Conservation (phyloP, 306 rosid genomes). For the Hippophae rhamnoides region DNA sequence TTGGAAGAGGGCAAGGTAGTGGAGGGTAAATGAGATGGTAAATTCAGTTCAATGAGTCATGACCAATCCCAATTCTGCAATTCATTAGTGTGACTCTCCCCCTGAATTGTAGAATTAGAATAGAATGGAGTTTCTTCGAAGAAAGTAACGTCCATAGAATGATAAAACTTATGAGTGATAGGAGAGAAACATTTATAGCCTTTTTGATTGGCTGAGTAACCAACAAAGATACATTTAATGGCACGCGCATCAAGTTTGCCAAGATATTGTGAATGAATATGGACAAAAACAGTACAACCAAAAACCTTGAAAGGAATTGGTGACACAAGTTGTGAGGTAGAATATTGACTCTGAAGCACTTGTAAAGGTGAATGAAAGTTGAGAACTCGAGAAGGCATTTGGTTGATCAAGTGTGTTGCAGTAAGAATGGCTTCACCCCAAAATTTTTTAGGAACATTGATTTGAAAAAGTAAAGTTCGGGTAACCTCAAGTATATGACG, state of each 20-base stretch:
- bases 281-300: neutral
- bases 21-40: too few species aligned
- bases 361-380: too few species aligned
- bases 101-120: neutral
- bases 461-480: too few species aligned
- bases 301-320: neutral
- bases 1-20: too few species aligned
- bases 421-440: too few species aligned
- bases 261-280: neutral
- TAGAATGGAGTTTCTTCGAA: neutral
- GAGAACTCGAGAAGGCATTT: too few species aligned
- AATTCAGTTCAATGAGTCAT: too few species aligned
- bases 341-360: too few species aligned
- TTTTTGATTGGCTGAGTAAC: neutral
- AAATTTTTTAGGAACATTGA: too few species aligned
- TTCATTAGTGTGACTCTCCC: constrained; percentile 1
- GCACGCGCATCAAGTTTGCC: neutral
- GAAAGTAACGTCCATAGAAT: neutral
- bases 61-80: neutral
- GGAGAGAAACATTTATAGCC: neutral
- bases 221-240: neutral
- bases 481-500: too few species aligned
- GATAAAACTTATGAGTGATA: neutral
- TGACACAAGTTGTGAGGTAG: too few species aligned
- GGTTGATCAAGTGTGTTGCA: too few species aligned